These are phyloP conservation scores for Dichotomopilus funicola DNA, from an alignment of 2,329 filamentous ascomycete species.

Conservation along the genomic window DNA sequence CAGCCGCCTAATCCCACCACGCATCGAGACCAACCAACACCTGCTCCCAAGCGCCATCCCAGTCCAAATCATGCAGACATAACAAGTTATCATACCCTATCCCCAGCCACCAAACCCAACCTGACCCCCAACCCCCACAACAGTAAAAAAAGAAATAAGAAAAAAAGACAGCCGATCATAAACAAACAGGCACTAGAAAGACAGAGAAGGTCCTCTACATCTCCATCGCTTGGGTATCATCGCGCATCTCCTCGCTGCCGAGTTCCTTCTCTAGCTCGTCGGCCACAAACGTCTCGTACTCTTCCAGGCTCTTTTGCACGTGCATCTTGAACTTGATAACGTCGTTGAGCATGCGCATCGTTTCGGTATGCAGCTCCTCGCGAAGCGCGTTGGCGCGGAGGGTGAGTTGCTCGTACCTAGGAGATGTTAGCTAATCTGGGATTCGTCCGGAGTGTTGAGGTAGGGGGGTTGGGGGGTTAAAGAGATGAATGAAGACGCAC, in stretches of 20 bases:
- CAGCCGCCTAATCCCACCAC: neutral
- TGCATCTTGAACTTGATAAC: conserved; percentile 99
- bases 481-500: conserved; percentile 43
- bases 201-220: conserved; percentile 25
- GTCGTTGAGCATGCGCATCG: conserved; percentile 92
- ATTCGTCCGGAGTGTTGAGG: neutral
- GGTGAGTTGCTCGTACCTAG: conserved; percentile 84
- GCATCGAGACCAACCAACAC: neutral
- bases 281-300: conserved; percentile 88
- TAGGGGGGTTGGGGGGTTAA: neutral
- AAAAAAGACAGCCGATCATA: neutral
- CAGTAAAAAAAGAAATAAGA: neutral
- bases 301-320: conserved; percentile 83
- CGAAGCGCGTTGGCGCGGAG: conserved; percentile 74
- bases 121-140: neutral
- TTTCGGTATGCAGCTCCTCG: conserved; percentile 97
- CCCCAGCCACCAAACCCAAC: too few relatives aligned
- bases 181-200: too few relatives aligned
- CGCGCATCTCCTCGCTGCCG: conserved; percentile 50
- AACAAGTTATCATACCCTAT: neutral
- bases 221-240: conserved; percentile 49
- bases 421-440: conserved; percentile 3
- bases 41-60: neutral
- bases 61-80: neutral
- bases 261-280: conserved; percentile 87